phyloP scores from a whole-genome alignment of 2,329 filamentous ascomycete species.

The Beauveria rudraprayagi region DNA sequence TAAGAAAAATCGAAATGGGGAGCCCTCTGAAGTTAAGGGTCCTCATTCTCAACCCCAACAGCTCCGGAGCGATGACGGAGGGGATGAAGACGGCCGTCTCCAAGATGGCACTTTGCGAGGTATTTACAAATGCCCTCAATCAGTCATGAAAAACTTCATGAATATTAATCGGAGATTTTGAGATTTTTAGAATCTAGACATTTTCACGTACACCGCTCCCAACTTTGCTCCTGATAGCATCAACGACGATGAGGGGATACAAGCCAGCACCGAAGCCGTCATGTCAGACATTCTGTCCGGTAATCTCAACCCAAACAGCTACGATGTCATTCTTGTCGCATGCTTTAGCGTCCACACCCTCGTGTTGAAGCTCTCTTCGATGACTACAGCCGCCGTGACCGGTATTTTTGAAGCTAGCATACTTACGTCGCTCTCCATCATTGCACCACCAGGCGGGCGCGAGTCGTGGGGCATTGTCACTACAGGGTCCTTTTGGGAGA shows the following conservation, averaged over 20 bases:
- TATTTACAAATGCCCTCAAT: slow-evolving; percentile 13
- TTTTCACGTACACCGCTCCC: slow-evolving; percentile 60
- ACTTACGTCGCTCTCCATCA: slow-evolving; percentile 49
- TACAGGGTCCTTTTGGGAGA: slow-evolving; percentile 78
- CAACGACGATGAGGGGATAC: slow-evolving; percentile 64
- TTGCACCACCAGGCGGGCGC: slow-evolving; percentile 16
- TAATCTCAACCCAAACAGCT: slow-evolving; percentile 30
- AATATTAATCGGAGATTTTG: too few species aligned
- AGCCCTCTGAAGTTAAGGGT: slow-evolving; percentile 31
- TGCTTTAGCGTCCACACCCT: slow-evolving; percentile 84
- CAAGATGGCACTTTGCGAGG: slow-evolving; percentile 30
- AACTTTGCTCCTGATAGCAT: slow-evolving; percentile 62
- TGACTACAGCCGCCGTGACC: slow-evolving; percentile 23
- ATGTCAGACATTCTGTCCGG: slow-evolving; percentile 41
- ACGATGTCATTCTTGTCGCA: slow-evolving; percentile 76
- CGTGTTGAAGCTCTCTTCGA: slow-evolving; percentile 47
- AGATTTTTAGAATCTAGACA: slow-evolving; percentile 33
- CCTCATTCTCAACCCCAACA: slow-evolving; percentile 74
- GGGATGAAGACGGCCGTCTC: slow-evolving; percentile 47
- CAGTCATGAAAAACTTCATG: too few species aligned
- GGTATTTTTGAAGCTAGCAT: slow-evolving; percentile 88
- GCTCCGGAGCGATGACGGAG: slow-evolving; percentile 62
- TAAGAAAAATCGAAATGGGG: neutral
- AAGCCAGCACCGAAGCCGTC: slow-evolving; percentile 54
- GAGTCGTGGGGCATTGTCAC: slow-evolving; percentile 78